Base-by-base conservation (phyloP, 1,284 basidiomycete genomes). In the Cryptococcus wingfieldii region DNA sequence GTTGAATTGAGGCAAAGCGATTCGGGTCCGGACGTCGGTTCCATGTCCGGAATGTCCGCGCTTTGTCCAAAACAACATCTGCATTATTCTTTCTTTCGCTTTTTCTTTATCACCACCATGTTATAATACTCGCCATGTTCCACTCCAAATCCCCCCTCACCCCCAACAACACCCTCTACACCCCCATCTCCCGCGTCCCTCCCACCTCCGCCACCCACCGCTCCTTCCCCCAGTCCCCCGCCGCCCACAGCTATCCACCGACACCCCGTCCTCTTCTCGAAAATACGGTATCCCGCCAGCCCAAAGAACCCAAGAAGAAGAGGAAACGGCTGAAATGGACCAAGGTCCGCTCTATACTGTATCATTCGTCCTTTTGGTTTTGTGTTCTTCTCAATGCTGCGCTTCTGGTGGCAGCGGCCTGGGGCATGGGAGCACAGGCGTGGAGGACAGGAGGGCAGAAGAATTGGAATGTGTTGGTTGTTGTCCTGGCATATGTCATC, bases 341-440 rank as follows among this genome's bases (percentile, higher is more conserved):
- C 38, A 44, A 16, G 45, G 54, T 70, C 50, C 44, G 52, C 4
- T 71, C 71, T 3, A 58, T 68, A 7, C 65, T 76, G 23, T 78
- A 76, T 56, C 74, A 76, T 44, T 53, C 67, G 14, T 68, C 71
- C n/a, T 72, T 78, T 55, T 65, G 61, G 19, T 52, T 73, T 28
- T 69, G 74, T 55, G 59, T 77, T 38, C 44, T 72, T 3, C 51
- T 74, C 55, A 66, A 67, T 4, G 67, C 64, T 12, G 60, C 65
- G 6, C 62, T 75, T 16, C 55, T 74, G 12, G 67, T 70, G 4
- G 72, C 68, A 14, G 62, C 67, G 3, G 71, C 71, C 1, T 74
- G 64, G 63, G 71, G 72, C 2, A 53, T 77, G 27, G 71, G 72
- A 27, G 67, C 72, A 50, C 75, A 78, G 58, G 72, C 75, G 5